A percentile compares a stretch with the other conserved stretches of the same genome.
phyloP scores from a whole-genome alignment of 2,329 filamentous ascomycete genomes.

The Parastagonospora nodorum region DNA sequence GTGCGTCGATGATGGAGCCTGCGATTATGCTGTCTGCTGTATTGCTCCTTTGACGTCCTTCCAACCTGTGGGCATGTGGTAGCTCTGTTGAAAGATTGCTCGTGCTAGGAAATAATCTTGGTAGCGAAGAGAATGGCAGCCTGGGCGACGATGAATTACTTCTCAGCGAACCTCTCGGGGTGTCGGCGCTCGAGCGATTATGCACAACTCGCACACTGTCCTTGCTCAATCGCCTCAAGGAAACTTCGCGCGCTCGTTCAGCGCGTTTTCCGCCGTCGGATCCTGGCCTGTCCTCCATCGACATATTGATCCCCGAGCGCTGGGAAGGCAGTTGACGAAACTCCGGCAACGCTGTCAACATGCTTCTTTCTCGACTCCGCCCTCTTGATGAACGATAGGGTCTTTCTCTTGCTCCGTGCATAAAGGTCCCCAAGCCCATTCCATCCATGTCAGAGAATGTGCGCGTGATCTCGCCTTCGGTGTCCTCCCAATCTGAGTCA shows the following conservation, averaged over 20 bases:
- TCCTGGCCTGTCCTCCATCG: conserved; percentile 1
- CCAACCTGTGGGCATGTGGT: conserved; percentile 2
- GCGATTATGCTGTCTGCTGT: conserved; percentile 33
- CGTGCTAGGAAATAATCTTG: conserved; percentile 7
- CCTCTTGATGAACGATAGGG: conserved; percentile 6
- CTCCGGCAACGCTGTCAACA: conserved; percentile 19
- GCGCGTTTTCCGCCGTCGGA: conserved; percentile 3
- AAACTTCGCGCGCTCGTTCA: conserved; percentile 29
- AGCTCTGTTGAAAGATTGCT: background rate
- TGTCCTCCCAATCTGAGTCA: conserved; percentile 31
- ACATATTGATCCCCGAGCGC: conserved; percentile 8
- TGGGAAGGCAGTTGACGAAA: conserved; percentile 13
- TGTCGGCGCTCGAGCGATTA: conserved; percentile 21
- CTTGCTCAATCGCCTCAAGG: conserved; percentile 26
- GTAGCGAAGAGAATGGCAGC: conserved; percentile 6
- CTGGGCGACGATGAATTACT: conserved; percentile 12
- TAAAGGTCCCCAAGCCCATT: conserved; percentile 7
- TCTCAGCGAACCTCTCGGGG: conserved; percentile 21
- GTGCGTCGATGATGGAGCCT: conserved; percentile 37
- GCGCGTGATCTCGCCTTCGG: conserved; percentile 20
- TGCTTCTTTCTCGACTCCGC: conserved; percentile 15
- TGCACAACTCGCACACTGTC: conserved; percentile 29
- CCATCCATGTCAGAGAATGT: conserved; percentile 10
- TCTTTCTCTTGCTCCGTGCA: conserved; percentile 1
- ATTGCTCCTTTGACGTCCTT: conserved; percentile 20